Evolutionary conservation across 2,329 filamentous ascomycete genomes (phyloP), one percentile per base, ranked within the genome.

Genomic region (Neoascochyta sp.): DNA sequence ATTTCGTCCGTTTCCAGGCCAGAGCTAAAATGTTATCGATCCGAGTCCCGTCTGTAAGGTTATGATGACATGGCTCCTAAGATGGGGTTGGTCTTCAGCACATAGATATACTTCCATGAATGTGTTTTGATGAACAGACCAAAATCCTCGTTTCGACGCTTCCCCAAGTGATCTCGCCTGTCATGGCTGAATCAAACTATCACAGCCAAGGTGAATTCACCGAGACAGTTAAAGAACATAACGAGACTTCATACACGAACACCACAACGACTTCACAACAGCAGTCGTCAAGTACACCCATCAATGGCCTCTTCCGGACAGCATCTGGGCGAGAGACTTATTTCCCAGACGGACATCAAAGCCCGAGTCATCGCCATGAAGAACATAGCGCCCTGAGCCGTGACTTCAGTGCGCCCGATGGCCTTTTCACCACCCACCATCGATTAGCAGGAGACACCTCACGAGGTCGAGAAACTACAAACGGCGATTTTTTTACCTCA

Each of bases 251-350:
- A 26, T 3, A 30, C 29, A 18, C 19, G 1, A 27, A 36, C 13
- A 24, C 21, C 6, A 24, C 17, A 28, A 18, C 29, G 4, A 12
- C 11, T 3, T 33, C 27, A 30, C 30, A 33, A 23, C 29, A 37
- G 9, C 22, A 33, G 12, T 20, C 28, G n/a, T 21, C 19, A 3
- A 11, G 25, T 9, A 37, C 20, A 13, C 26, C 34, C 5, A 29
- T 37, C 13, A 27, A 37, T 19, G 51, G 51, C 14, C 46, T 51
- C 8, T 29, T 43, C 14, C 41, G 51, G 10, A 60, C 49, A 16
- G 28, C 46, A 13, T 57, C 55, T 18, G 51, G 51, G 4, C 45
- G 51, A 14, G 48, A 55, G 26, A 56, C 54, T 7, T 56, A 58
- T 21, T 44, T 34, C 9, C 54, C 52, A 11, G 53, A 57, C 25